Evolutionary conservation across 2,329 filamentous ascomycete genomes (phyloP).

Genomic region (Coleophoma crateriformis): DNA sequence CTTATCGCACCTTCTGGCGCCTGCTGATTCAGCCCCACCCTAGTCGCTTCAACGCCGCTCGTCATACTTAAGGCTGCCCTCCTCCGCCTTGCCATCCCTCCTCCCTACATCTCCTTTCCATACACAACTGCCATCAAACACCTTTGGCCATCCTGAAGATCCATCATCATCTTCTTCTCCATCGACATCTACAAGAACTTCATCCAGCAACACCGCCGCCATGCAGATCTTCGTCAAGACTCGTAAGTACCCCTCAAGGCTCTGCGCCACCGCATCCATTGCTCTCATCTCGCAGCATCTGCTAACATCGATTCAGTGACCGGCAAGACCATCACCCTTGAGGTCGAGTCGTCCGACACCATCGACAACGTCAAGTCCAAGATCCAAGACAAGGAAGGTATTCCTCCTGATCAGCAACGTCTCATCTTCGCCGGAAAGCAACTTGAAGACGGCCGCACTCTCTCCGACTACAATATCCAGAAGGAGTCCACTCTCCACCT

Average conservation of each 20-base stretch:
- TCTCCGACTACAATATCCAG: conserved; percentile 93
- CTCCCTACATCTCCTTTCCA: conserved; percentile 8
- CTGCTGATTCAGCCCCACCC: conserved; percentile 8
- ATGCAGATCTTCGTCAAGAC: conserved; percentile 99
- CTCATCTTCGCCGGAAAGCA: conserved; percentile 96
- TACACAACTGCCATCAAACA: too few relatives aligned
- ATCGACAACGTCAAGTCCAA: conserved; percentile 97
- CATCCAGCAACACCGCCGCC: conserved; percentile 16
- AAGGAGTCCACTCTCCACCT: conserved; percentile 85
- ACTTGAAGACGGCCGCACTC: conserved; percentile 86
- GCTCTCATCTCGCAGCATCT: conserved; percentile 62
- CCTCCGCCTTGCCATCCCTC: conserved; percentile 21
- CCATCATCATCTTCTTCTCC: conserved; percentile 1
- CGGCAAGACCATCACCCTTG: conserved; percentile 88
- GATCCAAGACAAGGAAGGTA: conserved; percentile 97
- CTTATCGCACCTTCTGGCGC: neutral
- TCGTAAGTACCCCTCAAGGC: conserved; percentile 54
- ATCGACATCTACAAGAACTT: neutral
- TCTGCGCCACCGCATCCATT: conserved; percentile 44
- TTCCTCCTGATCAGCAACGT: conserved; percentile 92
- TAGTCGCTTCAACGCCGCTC: neutral
- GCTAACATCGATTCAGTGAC: conserved; percentile 60
- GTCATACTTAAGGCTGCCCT: conserved; percentile 3
- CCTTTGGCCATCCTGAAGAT: neutral
- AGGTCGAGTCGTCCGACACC: conserved; percentile 84